Percentiles rank a stretch among this genome's conserved stretches.
Conservation (phyloP, 2,329 filamentous ascomycete genomes). For the Rosellinia necatrix region DNA sequence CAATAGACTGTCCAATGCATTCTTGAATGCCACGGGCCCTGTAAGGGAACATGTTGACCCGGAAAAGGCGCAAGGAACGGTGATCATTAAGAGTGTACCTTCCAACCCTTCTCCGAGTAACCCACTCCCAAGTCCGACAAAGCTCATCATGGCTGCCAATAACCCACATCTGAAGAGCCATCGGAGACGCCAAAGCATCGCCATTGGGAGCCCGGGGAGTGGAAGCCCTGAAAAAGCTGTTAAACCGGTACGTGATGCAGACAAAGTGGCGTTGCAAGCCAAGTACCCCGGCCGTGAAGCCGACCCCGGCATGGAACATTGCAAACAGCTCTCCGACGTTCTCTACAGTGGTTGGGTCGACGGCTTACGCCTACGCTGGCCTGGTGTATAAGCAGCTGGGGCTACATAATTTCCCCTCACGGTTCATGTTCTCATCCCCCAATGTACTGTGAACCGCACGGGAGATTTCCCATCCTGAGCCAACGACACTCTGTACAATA, state of each 20-base stretch:
- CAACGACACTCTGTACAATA: conserved; percentile 3
- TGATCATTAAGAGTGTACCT: conserved; percentile 58
- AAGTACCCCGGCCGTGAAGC: conserved; percentile 61
- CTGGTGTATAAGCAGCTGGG: conserved; percentile 39
- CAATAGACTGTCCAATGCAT: conserved; percentile 62
- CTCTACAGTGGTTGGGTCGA: conserved; percentile 91
- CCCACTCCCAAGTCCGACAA: conserved; percentile 52
- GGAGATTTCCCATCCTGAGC: neutral
- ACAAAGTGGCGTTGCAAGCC: conserved; percentile 53
- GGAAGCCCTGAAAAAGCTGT: conserved; percentile 36
- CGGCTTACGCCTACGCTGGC: conserved; percentile 75
- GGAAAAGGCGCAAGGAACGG: conserved; percentile 58
- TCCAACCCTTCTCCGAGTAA: conserved; percentile 8
- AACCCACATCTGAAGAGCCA: conserved; percentile 87
- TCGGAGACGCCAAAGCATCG: conserved; percentile 63
- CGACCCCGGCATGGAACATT: conserved; percentile 84
- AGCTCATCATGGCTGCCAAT: conserved; percentile 76
- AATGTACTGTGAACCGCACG: neutral
- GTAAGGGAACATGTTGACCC: conserved; percentile 35
- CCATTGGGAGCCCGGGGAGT: conserved; percentile 36
- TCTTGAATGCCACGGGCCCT: conserved; percentile 47
- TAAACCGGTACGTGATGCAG: conserved; percentile 48
- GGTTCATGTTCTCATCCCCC: neutral
- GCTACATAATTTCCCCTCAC: neutral
- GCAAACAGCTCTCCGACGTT: conserved; percentile 84